Evolutionary conservation across 2,329 filamentous ascomycete genomes (phyloP), one percentile per base, ranked within the genome.

Genomic region (Microdochium trichocladiopsis): DNA sequence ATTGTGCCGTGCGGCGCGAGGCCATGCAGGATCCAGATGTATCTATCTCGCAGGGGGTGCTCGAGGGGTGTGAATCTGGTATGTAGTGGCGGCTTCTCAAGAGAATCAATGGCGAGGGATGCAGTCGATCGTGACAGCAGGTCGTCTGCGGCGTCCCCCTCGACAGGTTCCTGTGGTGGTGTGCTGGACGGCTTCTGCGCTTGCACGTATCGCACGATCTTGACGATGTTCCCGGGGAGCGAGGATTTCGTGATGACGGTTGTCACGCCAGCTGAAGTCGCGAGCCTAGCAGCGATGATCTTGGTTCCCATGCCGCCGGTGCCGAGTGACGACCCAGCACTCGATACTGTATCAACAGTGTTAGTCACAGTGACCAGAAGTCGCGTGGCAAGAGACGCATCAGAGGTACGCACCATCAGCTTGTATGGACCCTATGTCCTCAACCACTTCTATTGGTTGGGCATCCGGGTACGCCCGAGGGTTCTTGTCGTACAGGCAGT

Each of bases 221-320:
- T 85, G 58, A 86, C 76, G 54, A 99, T 92, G 65, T 97, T 97
- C 23, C 90, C 91, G 0, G 94, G 94, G 56, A 88, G 92, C n/a
- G 88, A 94, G 53, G 90, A 95, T 58, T 88, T 86, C 9, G 94
- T 96, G 64, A 99, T 97, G 64, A 99, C 83, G 3, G 94, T 97
- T 1, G 91, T 97, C 33, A 97, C 93, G 47, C 94, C 94, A 12
- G 91, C 94, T 33, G 92, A 94, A 6, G 92, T 96, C 31, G 93
- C 94, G 37, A 99, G 79, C 51, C 89, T 84, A 24, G 94, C 94
- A 51, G 94, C 94, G 24, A 95, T 86, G 60, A 99, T 96, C 73
- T 99, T 99, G 53, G 94, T 99, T 57, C 87, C 86, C 94, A 99
- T 99, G 47, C 94, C 94, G 21, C 94, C 94, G 2, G 94, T 99